phyloP scores from a whole-genome alignment of 2,329 filamentous ascomycete genomes.

The Aureobasidium musti region DNA sequence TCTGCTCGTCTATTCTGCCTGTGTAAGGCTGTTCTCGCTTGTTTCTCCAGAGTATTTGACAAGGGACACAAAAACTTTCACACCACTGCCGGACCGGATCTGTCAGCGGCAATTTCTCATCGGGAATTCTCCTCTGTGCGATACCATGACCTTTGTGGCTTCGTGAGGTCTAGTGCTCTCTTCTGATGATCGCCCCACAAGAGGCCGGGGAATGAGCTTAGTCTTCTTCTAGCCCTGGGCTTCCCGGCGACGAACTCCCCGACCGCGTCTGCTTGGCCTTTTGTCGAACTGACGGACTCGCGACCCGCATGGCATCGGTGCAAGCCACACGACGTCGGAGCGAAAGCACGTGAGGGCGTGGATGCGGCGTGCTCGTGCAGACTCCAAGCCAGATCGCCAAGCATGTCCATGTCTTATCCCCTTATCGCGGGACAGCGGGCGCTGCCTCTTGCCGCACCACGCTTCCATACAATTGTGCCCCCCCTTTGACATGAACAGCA shows the following conservation, averaged over 20 bases:
- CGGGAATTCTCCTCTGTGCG: background rate
- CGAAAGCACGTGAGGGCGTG: slow-evolving; percentile 27
- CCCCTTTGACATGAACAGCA: slow-evolving; percentile 17
- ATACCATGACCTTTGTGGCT: background rate
- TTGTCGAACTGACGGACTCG: slow-evolving; percentile 6
- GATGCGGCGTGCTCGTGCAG: slow-evolving; percentile 10
- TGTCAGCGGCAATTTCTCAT: slow-evolving; percentile 14
- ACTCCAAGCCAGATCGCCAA: slow-evolving; percentile 16
- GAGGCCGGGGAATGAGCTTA: slow-evolving; percentile 23
- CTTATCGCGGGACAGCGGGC: slow-evolving; percentile 30
- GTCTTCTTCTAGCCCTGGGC: slow-evolving; percentile 19
- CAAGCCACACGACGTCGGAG: slow-evolving; percentile 22
- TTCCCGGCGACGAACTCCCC: slow-evolving; percentile 14
- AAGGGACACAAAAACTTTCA: background rate
- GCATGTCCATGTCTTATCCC: slow-evolving; percentile 26
- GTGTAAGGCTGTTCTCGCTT: slow-evolving; percentile 11
- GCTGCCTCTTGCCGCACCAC: slow-evolving; percentile 28
- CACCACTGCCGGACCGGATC: background rate
- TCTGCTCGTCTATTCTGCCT: slow-evolving; percentile 21
- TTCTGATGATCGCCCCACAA: slow-evolving; percentile 18
- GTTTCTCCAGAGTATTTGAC: background rate
- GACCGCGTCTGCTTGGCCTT: slow-evolving; percentile 4
- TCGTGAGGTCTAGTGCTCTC: background rate
- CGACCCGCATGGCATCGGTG: slow-evolving; percentile 4
- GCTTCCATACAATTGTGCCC: slow-evolving; percentile 1